Evolutionary conservation across 1,284 basidiomycete genomes (phyloP).

Genomic region (Inonotus obliquus): DNA sequence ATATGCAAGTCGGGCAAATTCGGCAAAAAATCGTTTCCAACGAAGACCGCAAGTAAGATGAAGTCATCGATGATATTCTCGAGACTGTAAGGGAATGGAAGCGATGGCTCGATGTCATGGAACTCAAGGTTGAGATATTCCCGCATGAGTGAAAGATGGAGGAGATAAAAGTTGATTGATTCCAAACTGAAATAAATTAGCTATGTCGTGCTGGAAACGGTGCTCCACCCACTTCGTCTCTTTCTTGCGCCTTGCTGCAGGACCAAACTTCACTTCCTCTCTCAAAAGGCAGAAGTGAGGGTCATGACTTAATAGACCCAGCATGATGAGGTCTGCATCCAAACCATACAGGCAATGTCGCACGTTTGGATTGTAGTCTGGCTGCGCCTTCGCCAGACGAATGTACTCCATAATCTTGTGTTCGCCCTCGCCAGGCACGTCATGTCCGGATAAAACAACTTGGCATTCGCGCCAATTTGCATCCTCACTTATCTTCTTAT

Average conservation of each 20-base stretch:
- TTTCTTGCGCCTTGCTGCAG: slow-evolving; percentile 64
- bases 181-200: slow-evolving; percentile 54
- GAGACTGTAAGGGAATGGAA: slow-evolving; percentile 75
- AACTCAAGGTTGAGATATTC: slow-evolving; percentile 98
- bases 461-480: slow-evolving; percentile 90
- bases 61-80: slow-evolving; percentile 98
- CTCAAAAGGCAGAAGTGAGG: slow-evolving; percentile 97
- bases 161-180: slow-evolving; percentile 88
- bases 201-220: slow-evolving; percentile 9
- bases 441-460: slow-evolving; percentile 96
- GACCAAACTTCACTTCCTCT: slow-evolving; percentile 98
- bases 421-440: slow-evolving; percentile 98
- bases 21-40: slow-evolving; percentile 97
- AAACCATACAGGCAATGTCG: slow-evolving; percentile 98
- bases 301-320: slow-evolving; percentile 94
- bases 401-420: slow-evolving; percentile 99
- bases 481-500: slow-evolving; percentile 96
- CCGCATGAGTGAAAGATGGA: slow-evolving; percentile 92
- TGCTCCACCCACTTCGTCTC: slow-evolving; percentile 51
- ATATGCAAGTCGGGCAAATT: slow-evolving; percentile 97
- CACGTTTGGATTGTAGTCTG: slow-evolving; percentile 89
- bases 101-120: slow-evolving; percentile 52
- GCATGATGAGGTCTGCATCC: slow-evolving; percentile 98
- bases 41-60: slow-evolving; percentile 92
- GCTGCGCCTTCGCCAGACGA: slow-evolving; percentile 89